phyloP scores from a whole-genome alignment of 2,329 filamentous ascomycete species.

The Aspergillus unguis region DNA sequence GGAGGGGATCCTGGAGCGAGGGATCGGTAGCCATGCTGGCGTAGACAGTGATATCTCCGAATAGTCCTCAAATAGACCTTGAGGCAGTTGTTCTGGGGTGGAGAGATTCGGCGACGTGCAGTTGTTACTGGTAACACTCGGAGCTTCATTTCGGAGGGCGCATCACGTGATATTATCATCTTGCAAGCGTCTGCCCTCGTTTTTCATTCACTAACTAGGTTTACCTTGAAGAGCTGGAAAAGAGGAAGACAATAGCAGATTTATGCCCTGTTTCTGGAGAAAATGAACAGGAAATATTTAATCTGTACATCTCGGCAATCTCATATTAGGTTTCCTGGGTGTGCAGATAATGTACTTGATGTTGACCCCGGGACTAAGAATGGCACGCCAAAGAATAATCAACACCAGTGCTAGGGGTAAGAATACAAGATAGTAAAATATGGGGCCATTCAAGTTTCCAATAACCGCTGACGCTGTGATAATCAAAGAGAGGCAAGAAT shows the following conservation, averaged over 20 bases:
- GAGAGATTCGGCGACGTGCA: not conserved
- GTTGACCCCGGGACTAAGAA: slow-evolving; percentile 2
- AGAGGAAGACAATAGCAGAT: not conserved
- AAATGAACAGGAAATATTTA: not conserved
- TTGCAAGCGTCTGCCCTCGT: not conserved
- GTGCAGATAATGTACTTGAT: slow-evolving; percentile 3
- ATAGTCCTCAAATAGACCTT: not conserved
- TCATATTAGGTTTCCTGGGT: not conserved
- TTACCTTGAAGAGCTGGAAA: not conserved
- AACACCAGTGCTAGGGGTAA: not conserved
- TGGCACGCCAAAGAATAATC: not conserved
- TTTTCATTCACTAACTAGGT: not conserved
- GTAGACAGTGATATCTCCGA: slow-evolving; percentile 3
- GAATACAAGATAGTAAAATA: slow-evolving; percentile 4
- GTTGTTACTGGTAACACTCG: not conserved
- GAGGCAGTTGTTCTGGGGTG: not conserved
- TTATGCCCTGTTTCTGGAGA: not conserved
- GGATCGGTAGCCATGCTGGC: slow-evolving; percentile 53
- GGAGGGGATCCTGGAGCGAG: slow-evolving; percentile 65
- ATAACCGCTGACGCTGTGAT: not conserved
- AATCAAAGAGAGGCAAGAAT: not conserved
- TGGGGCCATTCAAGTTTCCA: not conserved
- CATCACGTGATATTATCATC: slow-evolving; percentile 4
- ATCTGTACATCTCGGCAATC: not conserved
- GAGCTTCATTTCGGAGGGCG: not conserved